Percentiles rank a stretch among this genome's conserved stretches.
Evolutionary conservation across 805 yeast species (phyloP).

Genomic region (Sugiyamaella boreocaroliniensis): DNA sequence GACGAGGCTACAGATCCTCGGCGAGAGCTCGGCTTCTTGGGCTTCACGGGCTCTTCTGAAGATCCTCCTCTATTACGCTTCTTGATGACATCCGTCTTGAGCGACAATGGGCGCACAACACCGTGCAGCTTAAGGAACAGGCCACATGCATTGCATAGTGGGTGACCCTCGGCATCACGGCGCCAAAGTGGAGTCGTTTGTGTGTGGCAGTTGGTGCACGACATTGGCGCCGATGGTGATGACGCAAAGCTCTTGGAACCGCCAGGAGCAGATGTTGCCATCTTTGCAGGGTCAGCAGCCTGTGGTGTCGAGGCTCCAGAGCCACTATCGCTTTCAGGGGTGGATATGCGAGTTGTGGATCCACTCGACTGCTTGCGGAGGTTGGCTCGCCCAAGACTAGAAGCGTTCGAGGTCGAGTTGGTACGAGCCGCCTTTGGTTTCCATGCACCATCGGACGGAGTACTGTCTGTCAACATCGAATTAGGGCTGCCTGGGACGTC

Average conservation of each 20-base stretch:
- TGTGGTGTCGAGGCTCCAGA: constrained; percentile 4
- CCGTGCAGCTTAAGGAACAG: constrained; percentile 87
- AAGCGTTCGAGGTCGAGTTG: constrained; percentile 13
- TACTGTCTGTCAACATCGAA: not conserved
- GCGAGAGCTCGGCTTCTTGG: constrained; percentile 10
- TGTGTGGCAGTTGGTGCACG: constrained; percentile 84
- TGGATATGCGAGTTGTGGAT: constrained; percentile 3
- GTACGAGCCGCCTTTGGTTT: constrained; percentile 13
- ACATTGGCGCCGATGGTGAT: constrained; percentile 26
- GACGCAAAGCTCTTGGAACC: not conserved
- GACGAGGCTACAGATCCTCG: constrained; percentile 8
- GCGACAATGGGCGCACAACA: constrained; percentile 84
- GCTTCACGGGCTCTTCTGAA: constrained; percentile 5
- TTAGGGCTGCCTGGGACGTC: not conserved
- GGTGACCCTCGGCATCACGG: constrained; percentile 84
- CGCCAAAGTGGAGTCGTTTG: constrained; percentile 94
- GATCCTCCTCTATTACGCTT: constrained; percentile 63
- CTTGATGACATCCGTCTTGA: constrained; percentile 88
- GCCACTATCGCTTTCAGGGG: constrained; percentile 7
- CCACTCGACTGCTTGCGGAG: not conserved
- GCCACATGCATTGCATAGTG: constrained; percentile 95
- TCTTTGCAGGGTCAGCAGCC: not conserved
- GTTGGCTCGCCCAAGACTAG: constrained; percentile 7
- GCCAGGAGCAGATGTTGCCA: not conserved
- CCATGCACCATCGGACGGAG: not conserved